These are phyloP conservation scores for Tetrapyrgos nigripes DNA, from an alignment of 1,284 basidiomycete species.

Conservation along the genomic window DNA sequence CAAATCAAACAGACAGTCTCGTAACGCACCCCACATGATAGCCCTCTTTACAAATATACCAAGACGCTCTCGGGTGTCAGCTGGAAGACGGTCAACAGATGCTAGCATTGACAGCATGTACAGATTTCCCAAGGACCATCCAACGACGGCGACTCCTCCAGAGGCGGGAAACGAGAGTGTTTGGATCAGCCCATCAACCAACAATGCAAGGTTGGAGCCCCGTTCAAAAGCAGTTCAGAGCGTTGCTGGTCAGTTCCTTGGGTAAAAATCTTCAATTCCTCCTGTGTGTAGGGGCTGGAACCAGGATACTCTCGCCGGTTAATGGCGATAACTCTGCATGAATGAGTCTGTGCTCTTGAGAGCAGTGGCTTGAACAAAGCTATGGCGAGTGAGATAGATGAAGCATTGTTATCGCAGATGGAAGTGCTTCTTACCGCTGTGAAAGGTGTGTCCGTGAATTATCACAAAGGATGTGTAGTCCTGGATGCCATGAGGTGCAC, in stretches of 20 bases:
- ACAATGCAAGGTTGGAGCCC: constrained; percentile 17
- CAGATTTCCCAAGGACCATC: constrained; percentile 22
- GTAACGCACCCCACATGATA: constrained; percentile 19
- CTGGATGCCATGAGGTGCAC: constrained; percentile 12
- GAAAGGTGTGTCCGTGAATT: constrained; percentile 32
- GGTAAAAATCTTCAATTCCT: constrained; percentile 16
- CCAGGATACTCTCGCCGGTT: constrained; percentile 24
- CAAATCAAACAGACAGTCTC: not conserved
- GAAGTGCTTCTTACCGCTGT: constrained; percentile 23
- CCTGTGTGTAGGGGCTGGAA: constrained; percentile 20
- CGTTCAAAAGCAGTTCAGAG: constrained; percentile 5
- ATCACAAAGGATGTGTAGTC: constrained; percentile 27
- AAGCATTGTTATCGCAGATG: not conserved
- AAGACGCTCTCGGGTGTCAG: not conserved
- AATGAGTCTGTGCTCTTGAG: not conserved
- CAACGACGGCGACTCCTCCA: constrained; percentile 14
- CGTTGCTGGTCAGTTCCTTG: constrained; percentile 15
- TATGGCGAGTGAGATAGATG: not conserved
- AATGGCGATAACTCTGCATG: constrained; percentile 16
- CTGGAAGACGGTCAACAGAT: constrained; percentile 11
- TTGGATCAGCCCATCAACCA: constrained; percentile 18
- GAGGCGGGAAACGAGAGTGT: constrained; percentile 3
- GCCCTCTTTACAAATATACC: constrained; percentile 5
- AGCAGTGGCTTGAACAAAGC: not conserved
- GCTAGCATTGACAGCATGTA: constrained; percentile 16